Base-by-base conservation (phyloP, 805 yeast species). In the Candida sanyiensis region DNA sequence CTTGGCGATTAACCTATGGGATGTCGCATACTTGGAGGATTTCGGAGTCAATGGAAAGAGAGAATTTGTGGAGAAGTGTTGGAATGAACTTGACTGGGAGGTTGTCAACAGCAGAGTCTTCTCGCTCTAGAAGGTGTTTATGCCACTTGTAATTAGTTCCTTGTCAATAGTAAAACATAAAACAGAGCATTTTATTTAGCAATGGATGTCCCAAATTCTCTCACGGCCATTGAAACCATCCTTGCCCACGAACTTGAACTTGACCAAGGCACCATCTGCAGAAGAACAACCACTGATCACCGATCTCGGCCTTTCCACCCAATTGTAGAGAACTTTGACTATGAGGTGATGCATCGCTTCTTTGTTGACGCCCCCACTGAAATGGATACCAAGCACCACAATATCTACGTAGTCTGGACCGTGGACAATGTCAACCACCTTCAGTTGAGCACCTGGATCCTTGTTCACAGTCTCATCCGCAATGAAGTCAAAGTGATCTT, bases 1-100 rank as follows among this genome's bases (percentile, higher is more conserved):
- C 33, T 69, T 93, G 48, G 83, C 79, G 36, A 70, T 88, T 47
- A 86, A 80, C 61, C 71, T 83, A 49, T 89, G 97, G 96, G 95
- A 90, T 59, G 75, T 79, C 47, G 86, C 96, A n/a, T 93, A 81
- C 59, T 52, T 87, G 32, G 65, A 73, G 20, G 97, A 93, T 61
- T 90, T 81, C 62, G 96, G 97, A 33, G 71, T 85, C 37, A 56
- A 51, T 17, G 94, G 93, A 18, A 83, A 81, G 64, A 67, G 73
- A 31, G 67, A 72, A 38, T 93, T 83, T 61, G 70, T 93, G 48
- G 74, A 74, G 44, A 80, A 80, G 46, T 79, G 80, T 54, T 80
- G 95, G 78, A 73, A 78, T 37, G 70, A 86, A 48, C 72, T 89
- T 43, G 80, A 90, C 63, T 93, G 98, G 98, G 71, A 76, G 36